Evolutionary conservation across 352 stramenopile species (phyloP).

Genomic region (Pythium pyrilobum): DNA sequence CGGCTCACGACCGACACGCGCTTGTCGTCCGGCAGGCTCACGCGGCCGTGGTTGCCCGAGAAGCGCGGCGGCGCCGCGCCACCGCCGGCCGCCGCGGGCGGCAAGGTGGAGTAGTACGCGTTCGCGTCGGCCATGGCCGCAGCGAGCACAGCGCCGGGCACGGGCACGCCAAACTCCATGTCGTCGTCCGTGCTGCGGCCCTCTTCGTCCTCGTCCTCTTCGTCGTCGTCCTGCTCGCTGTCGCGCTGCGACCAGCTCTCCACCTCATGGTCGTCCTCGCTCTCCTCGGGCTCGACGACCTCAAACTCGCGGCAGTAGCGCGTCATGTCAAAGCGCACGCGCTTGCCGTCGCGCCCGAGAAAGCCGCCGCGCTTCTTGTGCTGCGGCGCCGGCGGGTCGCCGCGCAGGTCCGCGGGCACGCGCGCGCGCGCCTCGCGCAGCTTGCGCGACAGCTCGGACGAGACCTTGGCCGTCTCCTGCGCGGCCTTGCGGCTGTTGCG

Average conservation of each 20-base stretch:
- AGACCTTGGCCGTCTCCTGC: conserved; percentile 12
- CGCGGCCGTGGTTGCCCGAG: conserved; percentile 5
- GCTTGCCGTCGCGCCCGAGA: conserved; percentile 8
- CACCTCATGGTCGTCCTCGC: conserved; percentile 21
- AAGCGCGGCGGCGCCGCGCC: neutral
- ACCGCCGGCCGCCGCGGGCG: neutral
- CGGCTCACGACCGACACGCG: conserved; percentile 13
- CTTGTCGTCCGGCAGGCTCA: conserved; percentile 13
- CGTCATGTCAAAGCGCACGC: conserved; percentile 24
- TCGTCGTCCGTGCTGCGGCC: conserved; percentile 5
- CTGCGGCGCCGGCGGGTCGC: conserved; percentile 6
- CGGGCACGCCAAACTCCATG: conserved; percentile 13
- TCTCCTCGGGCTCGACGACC: conserved; percentile 18
- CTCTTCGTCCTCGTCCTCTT: conserved; percentile 12
- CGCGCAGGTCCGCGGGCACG: conserved; percentile 22
- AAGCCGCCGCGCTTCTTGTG: conserved; percentile 20
- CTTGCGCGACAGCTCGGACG: conserved; percentile 23
- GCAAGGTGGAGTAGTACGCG: conserved; percentile 12
- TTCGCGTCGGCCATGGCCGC: conserved; percentile 15
- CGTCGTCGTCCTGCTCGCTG: conserved; percentile 21
- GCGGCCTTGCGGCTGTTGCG: conserved; percentile 23
- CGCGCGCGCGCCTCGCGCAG: conserved; percentile 25
- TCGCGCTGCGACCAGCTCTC: conserved; percentile 20
- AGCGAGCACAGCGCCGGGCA: conserved; percentile 13
- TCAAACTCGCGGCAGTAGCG: conserved; percentile 29